Base-by-base conservation (phyloP, 1,139 yeast genomes). In the Geotrichum australiense region DNA sequence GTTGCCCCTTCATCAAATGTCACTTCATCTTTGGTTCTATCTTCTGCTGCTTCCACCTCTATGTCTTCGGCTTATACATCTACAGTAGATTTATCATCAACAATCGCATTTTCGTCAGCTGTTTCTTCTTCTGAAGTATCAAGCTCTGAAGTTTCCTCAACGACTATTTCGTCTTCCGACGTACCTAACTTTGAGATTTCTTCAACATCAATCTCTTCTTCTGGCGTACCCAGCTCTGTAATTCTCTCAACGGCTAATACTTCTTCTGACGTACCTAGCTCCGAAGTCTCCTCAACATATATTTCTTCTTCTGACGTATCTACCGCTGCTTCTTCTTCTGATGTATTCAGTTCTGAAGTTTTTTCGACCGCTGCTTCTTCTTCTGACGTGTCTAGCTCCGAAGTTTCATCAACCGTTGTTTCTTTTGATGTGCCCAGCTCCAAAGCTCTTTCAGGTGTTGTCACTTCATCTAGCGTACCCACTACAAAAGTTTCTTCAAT, bases 311-410 rank as follows among this genome's bases (percentile, higher is more conserved):
- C 35, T 15, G 35, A 20, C 10, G 35, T 19, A 10, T 26, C 29
- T n/a, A 10, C 16, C 11, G 8, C 24, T 32, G 22, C 35, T 32
- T 20, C 35, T 10, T 8, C 29, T 5, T 7, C 29, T 10, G 11
- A 8, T 16, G 15, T 12, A 15, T 24, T 12, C 14, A 25, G 18
- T 21, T 23, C 30, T 23, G 19, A n/a, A 12, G 19, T n/a, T 24
- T 3, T 23, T 15, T 14, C 30, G 5, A 19, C 7, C 14, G 15
- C 29, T 24, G 21, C 12, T 10, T 23, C 30, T 18, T 35, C 37
- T 26, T 24, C 37, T n/a, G 30, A 10, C 5, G 29, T 14, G 8
- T 26, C 29, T n/a, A 26, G 29, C 29, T 26, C 29, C 12, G 29
- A n/a, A n/a, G n/a, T 31, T 18, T 15, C 35, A 12, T 15, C 35